A percentile compares a stretch with the other conserved stretches of the same genome.
Evolutionary conservation across 2,329 filamentous ascomycete genomes (phyloP).

Genomic region (Aspergillus neoniger): DNA sequence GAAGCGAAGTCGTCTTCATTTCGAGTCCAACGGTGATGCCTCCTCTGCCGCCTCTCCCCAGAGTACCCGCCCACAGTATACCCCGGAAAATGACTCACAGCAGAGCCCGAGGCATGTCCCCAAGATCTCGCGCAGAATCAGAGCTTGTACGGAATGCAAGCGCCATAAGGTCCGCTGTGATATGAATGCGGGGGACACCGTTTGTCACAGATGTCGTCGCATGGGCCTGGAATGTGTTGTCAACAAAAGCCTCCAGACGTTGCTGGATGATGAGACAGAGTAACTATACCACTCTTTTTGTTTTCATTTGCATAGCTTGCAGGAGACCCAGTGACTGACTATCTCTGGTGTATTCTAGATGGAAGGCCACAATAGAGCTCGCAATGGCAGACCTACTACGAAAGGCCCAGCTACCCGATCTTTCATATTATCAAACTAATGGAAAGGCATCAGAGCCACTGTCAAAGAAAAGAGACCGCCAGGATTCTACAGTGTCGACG

Average conservation of each 20-base stretch:
- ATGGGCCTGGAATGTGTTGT: conserved; percentile 54
- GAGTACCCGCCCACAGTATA: conserved; percentile 22
- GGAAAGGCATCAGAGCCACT: conserved; percentile 33
- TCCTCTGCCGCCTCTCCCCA: conserved; percentile 38
- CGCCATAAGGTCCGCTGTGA: conserved; percentile 59
- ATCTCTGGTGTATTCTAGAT: conserved; percentile 25
- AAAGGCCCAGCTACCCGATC: conserved; percentile 39
- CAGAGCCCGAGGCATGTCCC: conserved; percentile 34
- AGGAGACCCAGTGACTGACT: conserved; percentile 14
- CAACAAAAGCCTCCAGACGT: conserved; percentile 54
- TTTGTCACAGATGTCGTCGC: conserved; percentile 53
- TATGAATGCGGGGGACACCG: conserved; percentile 51
- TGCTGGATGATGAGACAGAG: conserved; percentile 53
- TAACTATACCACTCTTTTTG: conserved; percentile 28
- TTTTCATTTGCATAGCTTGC: neutral
- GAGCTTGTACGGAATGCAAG: conserved; percentile 56
- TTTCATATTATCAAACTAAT: conserved; percentile 41
- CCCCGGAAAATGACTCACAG: conserved; percentile 33
- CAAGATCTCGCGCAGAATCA: conserved; percentile 49
- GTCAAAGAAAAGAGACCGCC: conserved; percentile 33
- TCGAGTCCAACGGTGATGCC: conserved; percentile 40
- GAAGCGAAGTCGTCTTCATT: conserved; percentile 44
- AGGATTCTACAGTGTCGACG: conserved; percentile 36
- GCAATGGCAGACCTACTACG: conserved; percentile 42
- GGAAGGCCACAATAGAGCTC: conserved; percentile 42